Percentiles rank a stretch among this genome's conserved stretches.
Conservation (phyloP, 108 stramenopile genomes). For the Poteriospumella lacustris region DNA sequence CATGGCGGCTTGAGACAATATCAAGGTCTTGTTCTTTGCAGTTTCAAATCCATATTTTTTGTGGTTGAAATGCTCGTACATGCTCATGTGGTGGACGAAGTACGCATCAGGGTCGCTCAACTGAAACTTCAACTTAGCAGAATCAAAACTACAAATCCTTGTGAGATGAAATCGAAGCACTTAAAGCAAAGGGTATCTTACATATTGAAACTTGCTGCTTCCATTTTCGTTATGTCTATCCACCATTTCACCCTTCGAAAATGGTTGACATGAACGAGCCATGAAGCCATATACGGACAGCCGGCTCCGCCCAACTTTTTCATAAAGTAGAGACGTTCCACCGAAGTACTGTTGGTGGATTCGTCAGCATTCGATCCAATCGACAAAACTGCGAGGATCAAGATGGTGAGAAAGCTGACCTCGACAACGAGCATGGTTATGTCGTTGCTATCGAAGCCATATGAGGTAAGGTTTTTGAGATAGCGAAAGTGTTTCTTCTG, state of each 20-base stretch:
- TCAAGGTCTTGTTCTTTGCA: neutral
- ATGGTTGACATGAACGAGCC: slow-evolving; percentile 1
- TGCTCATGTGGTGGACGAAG: slow-evolving; percentile 26
- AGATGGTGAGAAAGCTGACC: too few relatives aligned
- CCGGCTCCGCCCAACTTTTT: neutral
- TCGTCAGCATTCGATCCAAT: too few relatives aligned
- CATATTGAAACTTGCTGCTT: slow-evolving; percentile 8
- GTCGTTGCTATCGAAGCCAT: too few relatives aligned
- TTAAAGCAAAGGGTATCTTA: neutral
- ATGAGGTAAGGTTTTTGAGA: too few relatives aligned
- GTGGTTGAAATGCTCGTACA: slow-evolving; percentile 22
- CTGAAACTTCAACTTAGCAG: slow-evolving; percentile 17
- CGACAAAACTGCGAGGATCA: too few relatives aligned
- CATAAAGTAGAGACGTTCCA: neutral
- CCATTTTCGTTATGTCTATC: slow-evolving; percentile 8
- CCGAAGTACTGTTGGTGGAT: too few relatives aligned
- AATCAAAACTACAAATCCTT: neutral
- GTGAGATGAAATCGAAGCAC: neutral
- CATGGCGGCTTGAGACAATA: neutral
- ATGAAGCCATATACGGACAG: slow-evolving; percentile 22
- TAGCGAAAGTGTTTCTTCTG: too few relatives aligned
- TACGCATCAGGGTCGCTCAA: slow-evolving; percentile 16
- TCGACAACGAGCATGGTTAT: too few relatives aligned
- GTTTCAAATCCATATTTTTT: slow-evolving; percentile 14
- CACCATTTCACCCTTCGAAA: neutral